Base-by-base conservation (phyloP, 2,329 filamentous ascomycete species). In the Alternaria sp. region DNA sequence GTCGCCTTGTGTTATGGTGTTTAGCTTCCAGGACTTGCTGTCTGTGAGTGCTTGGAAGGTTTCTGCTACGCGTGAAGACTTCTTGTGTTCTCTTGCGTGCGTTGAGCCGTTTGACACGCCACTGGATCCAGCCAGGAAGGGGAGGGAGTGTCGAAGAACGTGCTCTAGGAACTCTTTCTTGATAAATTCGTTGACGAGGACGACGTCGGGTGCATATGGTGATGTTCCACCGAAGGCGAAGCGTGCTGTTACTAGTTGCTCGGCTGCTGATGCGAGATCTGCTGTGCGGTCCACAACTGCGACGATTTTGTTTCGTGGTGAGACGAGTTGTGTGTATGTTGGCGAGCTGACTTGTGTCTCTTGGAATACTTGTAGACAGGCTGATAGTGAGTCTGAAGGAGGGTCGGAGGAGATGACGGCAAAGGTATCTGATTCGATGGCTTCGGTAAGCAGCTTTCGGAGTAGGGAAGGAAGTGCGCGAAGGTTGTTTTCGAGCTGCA, bases 121-220 rank as follows among this genome's bases (percentile, higher is more conserved):
- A 11, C 51, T 49, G 6, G 66, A 62, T 15, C 65, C 65, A 1
- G 73, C 67, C 5, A 77, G 65, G 32, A 74, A 75, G 4, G 69
- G 73, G 12, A 79, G 75, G 0, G 74, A 73, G 28, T 83, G 80
- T 40, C 79, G 77, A 13, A 84, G 73, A 5, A 84, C 81, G 0
- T 84, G 83, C 50, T 85, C 81, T 0, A 87, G 73, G 66, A 90
- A 89, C 0, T 82, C 80, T 58, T 85, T 81, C 77, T 86, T 86
- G 4, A 83, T 80, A 62, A 85, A 90, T 65, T 90, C 88, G 63
- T 90, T 89, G n/a, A 91, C 88, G 0, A 90, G 76, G 0, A 90
- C 85, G 0, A 89, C 28, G 68, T 90, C 88, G 0, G 89, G 89
- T 0, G 87, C 85, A 69, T 90, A 90, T 0, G 87, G 83, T 1